Conservation (phyloP, 371 early-diverging fungal genomes). For the Batrachochytrium dendrobatidis region DNA sequence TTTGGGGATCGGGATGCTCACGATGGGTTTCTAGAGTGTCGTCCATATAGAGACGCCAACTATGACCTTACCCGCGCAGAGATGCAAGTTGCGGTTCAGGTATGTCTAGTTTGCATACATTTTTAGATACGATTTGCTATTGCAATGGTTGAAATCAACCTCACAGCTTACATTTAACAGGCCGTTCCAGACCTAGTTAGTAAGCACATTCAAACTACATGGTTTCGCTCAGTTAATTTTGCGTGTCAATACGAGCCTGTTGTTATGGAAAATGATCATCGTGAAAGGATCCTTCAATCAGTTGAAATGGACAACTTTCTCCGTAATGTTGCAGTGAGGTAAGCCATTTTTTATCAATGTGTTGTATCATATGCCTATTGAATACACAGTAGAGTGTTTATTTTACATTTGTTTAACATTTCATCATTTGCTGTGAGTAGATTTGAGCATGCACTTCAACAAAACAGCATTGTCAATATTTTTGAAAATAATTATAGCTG, state of each 20-base stretch:
- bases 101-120: constrained; percentile 8
- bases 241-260: constrained; percentile 44
- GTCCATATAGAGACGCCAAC: constrained; percentile 36
- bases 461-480: constrained; percentile 44
- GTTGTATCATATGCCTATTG: neutral
- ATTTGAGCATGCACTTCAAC: constrained; percentile 43
- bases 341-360: constrained; percentile 3
- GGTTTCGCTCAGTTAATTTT: constrained; percentile 46
- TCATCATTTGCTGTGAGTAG: constrained; percentile 6
- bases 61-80: constrained; percentile 40
- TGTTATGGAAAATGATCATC: constrained; percentile 19
- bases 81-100: constrained; percentile 33
- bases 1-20: constrained; percentile 42
- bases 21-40: constrained; percentile 34
- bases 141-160: neutral
- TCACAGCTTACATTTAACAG: constrained; percentile 6
- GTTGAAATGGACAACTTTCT: constrained; percentile 34
- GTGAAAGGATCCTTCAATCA: constrained; percentile 21
- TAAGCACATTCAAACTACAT: constrained; percentile 30
- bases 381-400: too few relatives aligned
- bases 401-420: neutral
- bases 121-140: neutral
- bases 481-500: constrained; percentile 40
- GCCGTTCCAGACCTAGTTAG: constrained; percentile 32
- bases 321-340: constrained; percentile 21